phyloP scores from a whole-genome alignment of 371 early-diverging fungal species.

The Actinomortierella wolfii region DNA sequence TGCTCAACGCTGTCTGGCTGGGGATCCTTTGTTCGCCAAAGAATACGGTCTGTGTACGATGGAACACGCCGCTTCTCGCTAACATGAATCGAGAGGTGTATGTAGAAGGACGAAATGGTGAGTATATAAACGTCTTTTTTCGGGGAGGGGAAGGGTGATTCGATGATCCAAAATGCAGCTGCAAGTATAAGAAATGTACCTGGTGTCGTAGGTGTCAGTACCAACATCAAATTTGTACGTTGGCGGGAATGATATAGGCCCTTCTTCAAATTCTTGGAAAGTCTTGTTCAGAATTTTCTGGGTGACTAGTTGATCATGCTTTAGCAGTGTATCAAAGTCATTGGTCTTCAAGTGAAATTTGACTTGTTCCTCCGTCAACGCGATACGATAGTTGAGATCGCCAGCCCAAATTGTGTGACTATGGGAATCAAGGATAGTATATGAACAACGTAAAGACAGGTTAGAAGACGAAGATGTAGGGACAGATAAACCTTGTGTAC shows the following conservation, averaged over 20 bases:
- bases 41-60: slow-evolving; percentile 92
- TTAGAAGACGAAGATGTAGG: too few species aligned
- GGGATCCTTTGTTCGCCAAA: slow-evolving; percentile 68
- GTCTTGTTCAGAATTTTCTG: slow-evolving; percentile 28
- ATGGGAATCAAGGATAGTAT: background rate
- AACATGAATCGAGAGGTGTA: slow-evolving; percentile 1
- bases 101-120: background rate
- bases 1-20: slow-evolving; percentile 48
- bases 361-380: slow-evolving; percentile 63
- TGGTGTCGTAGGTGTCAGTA: slow-evolving; percentile 80
- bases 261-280: slow-evolving; percentile 89
- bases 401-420: slow-evolving; percentile 92
- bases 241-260: slow-evolving; percentile 77
- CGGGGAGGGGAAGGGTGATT: background rate
- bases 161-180: slow-evolving; percentile 1
- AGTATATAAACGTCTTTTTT: background rate
- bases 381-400: slow-evolving; percentile 93
- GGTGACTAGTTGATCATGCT: slow-evolving; percentile 65
- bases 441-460: too few species aligned
- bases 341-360: slow-evolving; percentile 57
- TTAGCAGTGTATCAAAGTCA: slow-evolving; percentile 56
- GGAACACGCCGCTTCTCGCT: slow-evolving; percentile 88
- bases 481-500: too few species aligned
- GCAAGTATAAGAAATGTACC: slow-evolving; percentile 47
- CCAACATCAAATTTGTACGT: slow-evolving; percentile 96